These are phyloP conservation scores for Chlamydomonas sphaeroides DNA, from an alignment of 139 green algal genomes.

Conservation along the genomic window DNA sequence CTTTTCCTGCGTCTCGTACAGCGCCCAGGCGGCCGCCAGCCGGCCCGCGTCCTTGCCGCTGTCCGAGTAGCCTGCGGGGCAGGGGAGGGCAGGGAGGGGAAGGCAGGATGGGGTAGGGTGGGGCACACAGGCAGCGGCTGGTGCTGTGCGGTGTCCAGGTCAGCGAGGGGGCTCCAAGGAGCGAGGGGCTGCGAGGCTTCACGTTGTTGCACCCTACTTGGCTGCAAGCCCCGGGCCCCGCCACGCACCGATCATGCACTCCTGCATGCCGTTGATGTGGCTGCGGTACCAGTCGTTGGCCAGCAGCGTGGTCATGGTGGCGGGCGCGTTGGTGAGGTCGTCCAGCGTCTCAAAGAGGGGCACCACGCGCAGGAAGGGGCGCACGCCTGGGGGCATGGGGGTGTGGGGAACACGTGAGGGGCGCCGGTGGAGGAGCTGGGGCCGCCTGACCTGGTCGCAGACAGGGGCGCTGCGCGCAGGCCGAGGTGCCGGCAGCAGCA, in stretches of 20 bases:
- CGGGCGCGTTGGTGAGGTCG: conserved; percentile 85
- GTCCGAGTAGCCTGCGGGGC: conserved; percentile 86
- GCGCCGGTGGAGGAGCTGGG: no score
- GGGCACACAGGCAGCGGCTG: no score
- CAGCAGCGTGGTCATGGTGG: conserved; percentile 64
- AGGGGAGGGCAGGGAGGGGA: neutral
- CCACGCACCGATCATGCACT: conserved; percentile 63
- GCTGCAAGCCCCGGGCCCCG: no score
- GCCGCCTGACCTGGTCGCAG: no score
- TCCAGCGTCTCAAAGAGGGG: conserved; percentile 97
- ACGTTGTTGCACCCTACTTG: no score
- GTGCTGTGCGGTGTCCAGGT: no score
- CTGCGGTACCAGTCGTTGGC: conserved; percentile 75
- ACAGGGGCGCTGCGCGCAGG: no score
- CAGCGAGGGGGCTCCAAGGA: no score
- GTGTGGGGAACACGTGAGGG: no score
- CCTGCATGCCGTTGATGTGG: conserved; percentile 69
- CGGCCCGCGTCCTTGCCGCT: conserved; percentile 96
- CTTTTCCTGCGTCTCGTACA: conserved; percentile 75
- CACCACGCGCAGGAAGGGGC: conserved; percentile 76
- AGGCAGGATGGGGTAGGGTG: neutral
- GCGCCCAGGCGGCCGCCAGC: conserved; percentile 93
- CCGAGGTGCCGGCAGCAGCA: no score
- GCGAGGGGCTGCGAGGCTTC: no score
- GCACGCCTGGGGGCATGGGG: conserved; percentile 44